Evolutionary conservation across 495 filamentous ascomycete species (phyloP), one percentile per base, ranked within the genome.

Genomic region (Aspergillus sclerotiicarbonarius): DNA sequence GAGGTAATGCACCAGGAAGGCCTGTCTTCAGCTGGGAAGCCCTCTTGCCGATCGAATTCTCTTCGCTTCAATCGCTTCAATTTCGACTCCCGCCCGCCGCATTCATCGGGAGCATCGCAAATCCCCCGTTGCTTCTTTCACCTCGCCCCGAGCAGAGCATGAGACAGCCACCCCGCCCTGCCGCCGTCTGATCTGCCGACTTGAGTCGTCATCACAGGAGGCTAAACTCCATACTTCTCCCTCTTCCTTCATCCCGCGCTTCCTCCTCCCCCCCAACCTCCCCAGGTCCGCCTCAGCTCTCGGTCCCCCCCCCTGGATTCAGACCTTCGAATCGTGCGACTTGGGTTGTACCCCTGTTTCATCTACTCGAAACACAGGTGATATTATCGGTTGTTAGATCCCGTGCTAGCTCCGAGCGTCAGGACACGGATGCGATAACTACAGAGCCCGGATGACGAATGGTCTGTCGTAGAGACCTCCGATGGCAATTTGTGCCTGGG

Each of bases 401-500:
- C 47, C 47, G 47, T 25, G 19, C 29, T 43, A 52, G 47, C 10
- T 41, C 15, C 32, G 43, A 43, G 35, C 51, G 48, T 55, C 63
- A 68, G 66, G 63, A 67, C 64, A 71, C 67, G 70, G 67, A 72
- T 74, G 74, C 69, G 66, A 76, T 65, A 60, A 29, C 30, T 9
- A 64, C 63, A 59, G 52, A 53, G 45, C 57, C 69, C 70, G 67
- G 51, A 76, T 76, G 67, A 72, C 76, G 74, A 70, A 76, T 76
- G 76, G 64, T 71, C 67, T 73, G 67, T 64, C 60, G 54, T 75
- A 70, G 66, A 67, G 69, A 71, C 67, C 54, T 69, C 72, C 68
- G 67, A 77, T 76, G 75, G 71, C 71, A 71, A 68, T 64, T 62
- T 62, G 66, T 67, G 72, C 70, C 72, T 76, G 70, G 67, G 70